phyloP scores from a whole-genome alignment of 176 grass and related monocot species.

The Zea luxurians region DNA sequence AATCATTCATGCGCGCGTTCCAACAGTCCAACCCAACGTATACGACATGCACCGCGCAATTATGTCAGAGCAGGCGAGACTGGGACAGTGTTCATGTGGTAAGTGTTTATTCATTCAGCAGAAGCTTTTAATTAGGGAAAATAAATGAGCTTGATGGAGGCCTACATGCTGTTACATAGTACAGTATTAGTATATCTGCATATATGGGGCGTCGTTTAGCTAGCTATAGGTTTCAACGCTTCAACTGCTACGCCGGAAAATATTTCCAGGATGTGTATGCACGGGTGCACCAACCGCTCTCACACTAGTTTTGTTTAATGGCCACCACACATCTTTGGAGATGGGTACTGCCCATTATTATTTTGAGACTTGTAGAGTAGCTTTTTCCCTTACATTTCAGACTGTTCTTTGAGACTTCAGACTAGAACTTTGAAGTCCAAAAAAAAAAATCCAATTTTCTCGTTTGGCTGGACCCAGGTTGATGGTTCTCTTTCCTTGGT shows the following conservation, averaged over 20 bases:
- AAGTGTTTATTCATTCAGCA: background rate
- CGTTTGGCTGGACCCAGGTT: too few relatives aligned
- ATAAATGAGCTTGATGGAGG: background rate
- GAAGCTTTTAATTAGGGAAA: too few relatives aligned
- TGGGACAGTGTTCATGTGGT: background rate
- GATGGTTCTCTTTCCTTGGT: too few relatives aligned
- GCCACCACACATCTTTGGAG: too few relatives aligned
- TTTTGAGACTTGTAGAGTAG: background rate
- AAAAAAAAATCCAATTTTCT: too few relatives aligned
- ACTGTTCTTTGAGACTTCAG: too few relatives aligned
- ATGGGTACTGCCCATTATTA: background rate
- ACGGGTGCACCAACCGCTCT: conserved; percentile 12
- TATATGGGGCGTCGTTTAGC: background rate
- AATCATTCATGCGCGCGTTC: background rate
- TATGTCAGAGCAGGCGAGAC: background rate
- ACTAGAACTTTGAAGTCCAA: too few relatives aligned
- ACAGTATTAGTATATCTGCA: background rate
- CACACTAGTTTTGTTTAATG: background rate
- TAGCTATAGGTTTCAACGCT: background rate
- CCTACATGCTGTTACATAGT: background rate
- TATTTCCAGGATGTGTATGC: background rate
- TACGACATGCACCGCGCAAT: conserved; percentile 10
- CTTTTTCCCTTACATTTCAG: background rate
- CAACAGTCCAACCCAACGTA: background rate
- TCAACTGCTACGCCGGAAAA: background rate